Base-by-base conservation (phyloP, 768 basidiomycete genomes). In the Suillus discolor region DNA sequence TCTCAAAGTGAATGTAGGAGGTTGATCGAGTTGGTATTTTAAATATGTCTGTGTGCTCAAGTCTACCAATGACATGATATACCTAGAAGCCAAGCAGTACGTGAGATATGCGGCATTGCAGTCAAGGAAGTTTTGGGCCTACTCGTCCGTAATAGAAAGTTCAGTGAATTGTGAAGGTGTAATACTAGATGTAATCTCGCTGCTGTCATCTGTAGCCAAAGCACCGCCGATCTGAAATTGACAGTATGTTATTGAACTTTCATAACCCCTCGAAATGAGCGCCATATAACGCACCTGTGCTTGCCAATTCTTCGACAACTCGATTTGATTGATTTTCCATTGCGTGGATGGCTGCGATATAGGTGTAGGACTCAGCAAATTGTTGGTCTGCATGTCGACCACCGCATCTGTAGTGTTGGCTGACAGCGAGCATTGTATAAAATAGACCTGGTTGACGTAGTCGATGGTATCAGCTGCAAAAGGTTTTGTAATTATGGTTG, bases 1-100 rank as follows among this genome's bases (percentile, higher is more conserved):
- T 2, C 11, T 13, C 41, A 65, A 13, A 18, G 55, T n/a, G n/a
- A n/a, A n/a, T n/a, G n/a, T n/a, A n/a, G n/a, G n/a, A n/a, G n/a
- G n/a, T n/a, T n/a, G n/a, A n/a, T n/a, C n/a, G n/a, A n/a, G n/a
- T n/a, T n/a, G n/a, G n/a, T n/a, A n/a, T n/a, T n/a, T n/a, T n/a
- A n/a, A n/a, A n/a, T n/a, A n/a, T n/a, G n/a, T n/a, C n/a, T n/a
- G n/a, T n/a, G n/a, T n/a, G n/a, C n/a, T n/a, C 28, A 47, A 53
- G 13, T 49, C 49, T 25, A 38, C 20, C 36, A 62, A 38, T 53
- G 62, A 15, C 62, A 62, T 62, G 11, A 62, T 62, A 38, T 38
- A 55, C 45, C 62, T 62, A n/a, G 25, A 51, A 23, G 16, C 6
- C 34, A 34, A 34, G 34, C 6, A 3, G 34, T 34, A 34, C 34